Evolutionary conservation across 2,329 filamentous ascomycete genomes (phyloP).

Genomic region (Botrytis aclada): DNA sequence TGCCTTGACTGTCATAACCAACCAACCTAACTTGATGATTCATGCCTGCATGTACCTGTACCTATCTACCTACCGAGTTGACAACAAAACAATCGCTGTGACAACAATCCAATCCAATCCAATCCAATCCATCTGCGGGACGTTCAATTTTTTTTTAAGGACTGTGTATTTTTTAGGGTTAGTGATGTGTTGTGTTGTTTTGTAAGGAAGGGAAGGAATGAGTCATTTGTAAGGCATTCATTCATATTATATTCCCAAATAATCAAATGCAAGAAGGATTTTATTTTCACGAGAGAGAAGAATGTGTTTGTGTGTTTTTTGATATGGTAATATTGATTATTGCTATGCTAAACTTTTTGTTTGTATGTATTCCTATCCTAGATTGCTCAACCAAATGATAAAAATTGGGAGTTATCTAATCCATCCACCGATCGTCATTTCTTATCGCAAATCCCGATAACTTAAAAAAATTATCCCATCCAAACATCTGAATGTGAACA

Average conservation of each 20-base stretch:
- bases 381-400: slow-evolving; percentile 4
- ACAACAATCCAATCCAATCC: not conserved
- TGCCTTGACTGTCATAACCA: too few relatives aligned
- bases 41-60: not conserved
- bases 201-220: not conserved
- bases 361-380: not conserved
- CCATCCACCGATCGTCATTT: not conserved
- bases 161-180: not conserved
- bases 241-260: not conserved
- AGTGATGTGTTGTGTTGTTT: not conserved
- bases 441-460: slow-evolving; percentile 8
- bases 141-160: too few relatives aligned
- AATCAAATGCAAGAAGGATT: not conserved
- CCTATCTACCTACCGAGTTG: not conserved
- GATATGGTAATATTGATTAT: not conserved
- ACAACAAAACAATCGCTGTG: not conserved
- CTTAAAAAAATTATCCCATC: not conserved
- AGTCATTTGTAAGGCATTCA: not conserved
- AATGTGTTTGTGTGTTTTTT: not conserved
- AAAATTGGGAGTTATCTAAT: slow-evolving; percentile 4
- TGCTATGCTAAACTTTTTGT: not conserved
- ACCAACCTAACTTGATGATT: too few relatives aligned
- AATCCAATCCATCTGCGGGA: not conserved
- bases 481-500: not conserved
- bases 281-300: not conserved